Evolutionary conservation across 2,329 filamentous ascomycete genomes (phyloP), one percentile per base, ranked within the genome.

Genomic region (Alternaria dauci): DNA sequence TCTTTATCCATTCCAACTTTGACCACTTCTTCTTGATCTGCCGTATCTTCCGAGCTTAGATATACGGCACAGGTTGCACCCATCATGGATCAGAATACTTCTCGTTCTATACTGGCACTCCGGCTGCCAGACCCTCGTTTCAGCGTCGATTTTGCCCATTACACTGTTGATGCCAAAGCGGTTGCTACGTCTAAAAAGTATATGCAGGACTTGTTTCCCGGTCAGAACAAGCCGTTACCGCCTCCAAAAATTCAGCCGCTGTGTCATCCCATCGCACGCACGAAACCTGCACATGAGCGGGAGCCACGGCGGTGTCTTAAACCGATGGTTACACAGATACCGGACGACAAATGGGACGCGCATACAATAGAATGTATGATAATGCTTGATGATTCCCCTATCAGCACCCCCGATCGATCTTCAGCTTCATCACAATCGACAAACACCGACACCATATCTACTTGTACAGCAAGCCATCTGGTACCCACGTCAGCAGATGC

Each of bases 51-150:
- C 7, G 9, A 30, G 43, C 20, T 26, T 12, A 23, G 14, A 44
- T 32, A 59, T 25, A 42, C 39, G 8, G 9, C 5, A 42, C 39
- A 25, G 9, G 14, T 2, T 23, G 65, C 43, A 36, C 42, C 42
- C 55, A 58, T 9, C 8, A 71, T 72, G 69, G 55, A 66, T 26
- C 43, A 64, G 30, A 43, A 54, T 60, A 52, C 60, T 39, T 56
- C 66, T 28, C 63, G 64, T 25, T 58, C 62, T 14, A 55, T 60
- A 39, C 63, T 71, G 9, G 62, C 68, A 30, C 63, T 71, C n/a
- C 50, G 65, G n/a, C 61, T 73, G 9, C 71, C 71, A 8, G 69
- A 62, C 54, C 60, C 61, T 58, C 68, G 65, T 32, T 69, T 70
- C 59, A 69, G 68, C 48, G 62, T 70, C 11, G 66, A 72, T 54